Conservation (phyloP, 805 yeast species). For the Schwanniomyces vanrijiae region DNA sequence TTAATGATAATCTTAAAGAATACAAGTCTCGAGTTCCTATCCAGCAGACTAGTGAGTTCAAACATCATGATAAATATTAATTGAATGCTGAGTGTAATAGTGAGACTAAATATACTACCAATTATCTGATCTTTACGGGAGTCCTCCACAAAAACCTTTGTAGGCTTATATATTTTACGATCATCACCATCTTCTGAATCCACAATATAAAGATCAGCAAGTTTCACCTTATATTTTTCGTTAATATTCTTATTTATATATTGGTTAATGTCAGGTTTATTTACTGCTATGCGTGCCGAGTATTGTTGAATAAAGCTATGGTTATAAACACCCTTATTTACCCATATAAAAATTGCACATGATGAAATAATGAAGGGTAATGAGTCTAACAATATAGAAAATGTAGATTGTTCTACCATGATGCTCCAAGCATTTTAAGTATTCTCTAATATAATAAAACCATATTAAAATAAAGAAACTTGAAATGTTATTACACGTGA, state of each 20-base stretch:
- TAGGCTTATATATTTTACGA: conserved; percentile 1
- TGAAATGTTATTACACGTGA: background rate
- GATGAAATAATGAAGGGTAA: conserved; percentile 15
- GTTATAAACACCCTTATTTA: conserved; percentile 21
- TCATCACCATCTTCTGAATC: conserved; percentile 14
- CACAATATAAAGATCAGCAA: conserved; percentile 14
- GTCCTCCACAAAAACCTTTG: background rate
- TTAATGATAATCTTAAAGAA: conserved; percentile 42
- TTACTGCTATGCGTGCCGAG: conserved; percentile 14
- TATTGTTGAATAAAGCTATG: conserved; percentile 25
- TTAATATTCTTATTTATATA: conserved; percentile 15
- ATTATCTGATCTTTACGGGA: conserved; percentile 13
- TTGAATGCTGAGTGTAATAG: conserved; percentile 30
- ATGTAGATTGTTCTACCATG: background rate
- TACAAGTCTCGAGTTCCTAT: conserved; percentile 22
- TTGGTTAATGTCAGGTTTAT: conserved; percentile 26
- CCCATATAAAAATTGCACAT: conserved; percentile 16
- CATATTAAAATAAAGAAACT: background rate
- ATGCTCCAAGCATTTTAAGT: background rate
- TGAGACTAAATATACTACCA: conserved; percentile 27
- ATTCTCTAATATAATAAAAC: background rate
- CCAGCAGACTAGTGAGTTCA: conserved; percentile 28
- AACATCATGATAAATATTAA: conserved; percentile 35
- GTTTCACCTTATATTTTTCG: conserved; percentile 11
- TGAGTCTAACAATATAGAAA: conserved; percentile 5